A percentile compares a stretch with the other conserved stretches of the same genome.
These are phyloP conservation scores for Agaricus subrufescens DNA, from an alignment of 768 basidiomycete species.

Conservation along the genomic window DNA sequence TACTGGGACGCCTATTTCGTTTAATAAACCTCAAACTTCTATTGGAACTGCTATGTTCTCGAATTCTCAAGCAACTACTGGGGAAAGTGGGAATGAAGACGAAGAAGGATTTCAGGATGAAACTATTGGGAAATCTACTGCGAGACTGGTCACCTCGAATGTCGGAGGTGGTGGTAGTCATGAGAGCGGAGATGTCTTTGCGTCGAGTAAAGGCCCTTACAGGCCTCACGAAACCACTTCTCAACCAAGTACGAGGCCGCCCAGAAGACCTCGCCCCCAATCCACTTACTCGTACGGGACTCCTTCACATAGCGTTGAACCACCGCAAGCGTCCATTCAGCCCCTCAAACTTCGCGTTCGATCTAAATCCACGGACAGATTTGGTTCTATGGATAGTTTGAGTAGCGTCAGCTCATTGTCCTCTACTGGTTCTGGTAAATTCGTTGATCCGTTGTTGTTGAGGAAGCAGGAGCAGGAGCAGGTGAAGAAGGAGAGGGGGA, in stretches of 20 bases:
- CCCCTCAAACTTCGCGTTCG: slow-evolving; percentile 3
- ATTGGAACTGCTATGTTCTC: slow-evolving; percentile 42
- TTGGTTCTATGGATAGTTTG: slow-evolving; percentile 13
- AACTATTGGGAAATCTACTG: slow-evolving; percentile 56
- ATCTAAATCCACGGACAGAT: slow-evolving; percentile 7
- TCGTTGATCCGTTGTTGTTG: slow-evolving; percentile 73
- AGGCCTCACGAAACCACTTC: slow-evolving; percentile 4
- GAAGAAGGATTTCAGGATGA: slow-evolving; percentile 43
- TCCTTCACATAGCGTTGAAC: not conserved
- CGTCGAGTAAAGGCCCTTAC: slow-evolving; percentile 11
- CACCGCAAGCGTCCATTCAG: slow-evolving; percentile 1
- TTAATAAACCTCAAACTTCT: slow-evolving; percentile 19
- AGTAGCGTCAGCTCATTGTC: slow-evolving; percentile 13
- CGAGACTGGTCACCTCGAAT: slow-evolving; percentile 19
- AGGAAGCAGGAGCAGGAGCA: slow-evolving; percentile 57
- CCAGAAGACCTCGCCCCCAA: slow-evolving; percentile 5
- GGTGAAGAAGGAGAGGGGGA: slow-evolving; percentile 32
- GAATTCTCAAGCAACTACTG: slow-evolving; percentile 22
- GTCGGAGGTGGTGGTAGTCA: slow-evolving; percentile 1
- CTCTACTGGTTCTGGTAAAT: slow-evolving; percentile 36
- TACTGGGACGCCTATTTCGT: slow-evolving; percentile 13
- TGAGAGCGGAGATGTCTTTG: slow-evolving; percentile 10
- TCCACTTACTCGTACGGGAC: slow-evolving; percentile 6
- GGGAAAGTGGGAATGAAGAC: slow-evolving; percentile 20
- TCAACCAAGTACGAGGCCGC: not conserved